Conservation (phyloP, 371 early-diverging fungal species). For the Mortierella sp. region DNA sequence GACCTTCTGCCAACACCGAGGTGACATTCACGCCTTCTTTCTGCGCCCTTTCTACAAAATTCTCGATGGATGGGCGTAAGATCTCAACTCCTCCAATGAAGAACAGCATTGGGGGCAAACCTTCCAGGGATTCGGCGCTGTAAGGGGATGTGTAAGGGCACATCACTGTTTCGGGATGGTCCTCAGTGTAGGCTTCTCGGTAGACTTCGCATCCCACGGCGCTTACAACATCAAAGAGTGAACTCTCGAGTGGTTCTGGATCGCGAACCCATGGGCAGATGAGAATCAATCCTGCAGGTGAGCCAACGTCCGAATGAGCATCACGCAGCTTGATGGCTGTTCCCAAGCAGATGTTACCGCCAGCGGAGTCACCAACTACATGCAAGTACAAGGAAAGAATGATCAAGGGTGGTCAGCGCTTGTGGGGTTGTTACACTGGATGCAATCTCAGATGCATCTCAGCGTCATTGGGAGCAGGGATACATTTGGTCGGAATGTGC, state of each 20-base stretch:
- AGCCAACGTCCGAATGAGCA: constrained; percentile 14
- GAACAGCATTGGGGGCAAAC: constrained; percentile 32
- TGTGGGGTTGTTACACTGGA: background rate
- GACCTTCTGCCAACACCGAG: constrained; percentile 21
- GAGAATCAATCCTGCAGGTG: constrained; percentile 28
- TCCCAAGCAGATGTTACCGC: constrained; percentile 36
- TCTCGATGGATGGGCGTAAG: constrained; percentile 33
- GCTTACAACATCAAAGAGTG: constrained; percentile 32
- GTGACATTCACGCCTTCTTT: constrained; percentile 24
- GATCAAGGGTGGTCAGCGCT: background rate
- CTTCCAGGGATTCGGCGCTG: constrained; percentile 17
- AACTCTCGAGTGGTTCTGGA: constrained; percentile 20
- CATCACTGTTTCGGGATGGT: constrained; percentile 4
- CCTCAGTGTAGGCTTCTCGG: constrained; percentile 29
- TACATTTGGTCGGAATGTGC: too few species aligned
- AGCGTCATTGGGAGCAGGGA: background rate
- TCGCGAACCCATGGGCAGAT: constrained; percentile 40
- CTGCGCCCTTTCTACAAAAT: constrained; percentile 31
- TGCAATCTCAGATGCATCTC: background rate
- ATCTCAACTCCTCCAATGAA: constrained; percentile 45
- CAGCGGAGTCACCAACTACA: constrained; percentile 49
- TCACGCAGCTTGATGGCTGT: constrained; percentile 32
- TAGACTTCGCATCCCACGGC: constrained; percentile 26
- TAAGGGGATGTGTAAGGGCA: constrained; percentile 27
- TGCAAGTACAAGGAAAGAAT: background rate